These are phyloP conservation scores for Hortaea werneckii DNA, from an alignment of 2,329 filamentous ascomycete species.

Conservation along the genomic window DNA sequence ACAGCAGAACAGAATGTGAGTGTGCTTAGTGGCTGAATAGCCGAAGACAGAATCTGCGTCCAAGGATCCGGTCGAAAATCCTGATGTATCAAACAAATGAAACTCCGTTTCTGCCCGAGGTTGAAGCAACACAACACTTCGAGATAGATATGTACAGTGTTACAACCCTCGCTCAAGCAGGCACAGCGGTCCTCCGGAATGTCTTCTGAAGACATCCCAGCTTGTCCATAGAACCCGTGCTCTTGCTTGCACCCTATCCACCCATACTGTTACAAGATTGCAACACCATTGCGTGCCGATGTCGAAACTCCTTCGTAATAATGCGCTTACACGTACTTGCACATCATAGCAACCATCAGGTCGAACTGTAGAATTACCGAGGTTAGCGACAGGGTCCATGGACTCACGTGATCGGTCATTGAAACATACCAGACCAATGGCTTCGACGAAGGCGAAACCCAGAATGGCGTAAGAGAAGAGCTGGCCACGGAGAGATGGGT, in stretches of 20 bases:
- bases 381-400: slow-evolving; percentile 1
- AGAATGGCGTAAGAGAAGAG: slow-evolving; percentile 95
- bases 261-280: slow-evolving; percentile 17
- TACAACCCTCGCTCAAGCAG: background rate
- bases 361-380: slow-evolving; percentile 46
- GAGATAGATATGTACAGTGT: slow-evolving; percentile 1
- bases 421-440: slow-evolving; percentile 50
- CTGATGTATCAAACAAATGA: no score
- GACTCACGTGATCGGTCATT: no score
- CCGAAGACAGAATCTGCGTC: no score
- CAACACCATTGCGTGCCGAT: slow-evolving; percentile 4
- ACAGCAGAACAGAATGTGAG: no score
- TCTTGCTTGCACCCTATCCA: slow-evolving; percentile 2
- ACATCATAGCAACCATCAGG: slow-evolving; percentile 87
- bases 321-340: slow-evolving; percentile 46
- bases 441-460: slow-evolving; percentile 90
- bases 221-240: background rate
- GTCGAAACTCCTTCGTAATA: background rate
- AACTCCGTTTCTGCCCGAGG: no score
- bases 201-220: background rate
- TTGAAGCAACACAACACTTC: background rate
- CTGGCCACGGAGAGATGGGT: slow-evolving; percentile 88
- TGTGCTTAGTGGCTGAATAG: no score
- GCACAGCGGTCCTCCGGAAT: background rate
- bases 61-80: no score